Evolutionary conservation across 2,329 filamentous ascomycete species (phyloP).

Genomic region (Colletotrichum camelliae): DNA sequence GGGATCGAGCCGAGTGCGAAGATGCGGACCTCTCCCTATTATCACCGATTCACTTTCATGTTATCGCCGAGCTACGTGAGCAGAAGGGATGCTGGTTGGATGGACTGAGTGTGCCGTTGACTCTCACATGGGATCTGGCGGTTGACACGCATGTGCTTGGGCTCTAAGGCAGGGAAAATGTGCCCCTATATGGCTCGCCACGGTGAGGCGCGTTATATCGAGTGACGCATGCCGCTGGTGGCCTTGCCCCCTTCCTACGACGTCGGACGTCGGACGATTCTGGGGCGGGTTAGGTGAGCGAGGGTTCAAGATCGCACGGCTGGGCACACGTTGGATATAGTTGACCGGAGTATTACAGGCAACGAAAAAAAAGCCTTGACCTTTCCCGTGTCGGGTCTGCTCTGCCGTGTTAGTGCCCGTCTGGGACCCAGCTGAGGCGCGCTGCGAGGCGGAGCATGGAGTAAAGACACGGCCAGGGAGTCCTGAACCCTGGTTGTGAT

Average conservation of each 20-base stretch:
- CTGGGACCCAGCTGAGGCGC: neutral
- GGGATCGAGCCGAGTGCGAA: neutral
- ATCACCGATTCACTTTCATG: neutral
- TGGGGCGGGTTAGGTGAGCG: neutral
- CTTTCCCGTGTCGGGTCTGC: neutral
- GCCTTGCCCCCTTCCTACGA: neutral
- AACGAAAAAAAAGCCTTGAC: neutral
- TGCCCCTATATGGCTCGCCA: neutral
- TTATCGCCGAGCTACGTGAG: neutral
- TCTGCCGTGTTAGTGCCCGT: neutral
- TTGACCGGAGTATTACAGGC: neutral
- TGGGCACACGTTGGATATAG: neutral
- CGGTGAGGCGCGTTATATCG: neutral
- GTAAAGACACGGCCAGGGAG: neutral
- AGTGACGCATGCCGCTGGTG: neutral
- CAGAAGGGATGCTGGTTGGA: neutral
- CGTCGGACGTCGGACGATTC: neutral
- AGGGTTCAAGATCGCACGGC: neutral
- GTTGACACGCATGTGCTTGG: neutral
- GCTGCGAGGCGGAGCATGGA: neutral
- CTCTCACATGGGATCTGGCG: neutral
- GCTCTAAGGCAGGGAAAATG: neutral
- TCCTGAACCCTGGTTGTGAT: neutral
- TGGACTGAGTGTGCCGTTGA: neutral
- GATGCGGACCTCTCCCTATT: neutral